These are phyloP conservation scores for Cadophora gregata DNA, from an alignment of 2,329 filamentous ascomycete species.

Conservation along the genomic window DNA sequence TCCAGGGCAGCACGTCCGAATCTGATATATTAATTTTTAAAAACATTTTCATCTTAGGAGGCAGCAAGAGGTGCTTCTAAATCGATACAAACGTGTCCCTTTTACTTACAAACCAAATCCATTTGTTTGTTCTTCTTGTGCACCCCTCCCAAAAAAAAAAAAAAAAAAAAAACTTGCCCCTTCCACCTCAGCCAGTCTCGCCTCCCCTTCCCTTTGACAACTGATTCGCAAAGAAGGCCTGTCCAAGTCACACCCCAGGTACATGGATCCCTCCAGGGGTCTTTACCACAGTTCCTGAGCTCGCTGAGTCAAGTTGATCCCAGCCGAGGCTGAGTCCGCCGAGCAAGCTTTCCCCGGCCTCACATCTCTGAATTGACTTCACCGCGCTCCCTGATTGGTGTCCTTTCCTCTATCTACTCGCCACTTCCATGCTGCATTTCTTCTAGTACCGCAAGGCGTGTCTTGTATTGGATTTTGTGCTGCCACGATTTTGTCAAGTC, in stretches of 20 bases:
- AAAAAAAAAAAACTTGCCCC: slow-evolving; percentile 8
- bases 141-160: neutral
- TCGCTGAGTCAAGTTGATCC: too few species aligned
- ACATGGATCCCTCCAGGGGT: neutral
- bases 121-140: too few species aligned
- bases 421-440: slow-evolving; percentile 19
- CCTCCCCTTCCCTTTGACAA: neutral
- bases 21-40: too few species aligned
- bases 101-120: too few species aligned
- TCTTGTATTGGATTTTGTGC: slow-evolving; percentile 6
- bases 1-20: neutral
- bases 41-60: neutral
- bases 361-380: slow-evolving; percentile 22
- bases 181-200: slow-evolving; percentile 7
- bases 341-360: slow-evolving; percentile 24
- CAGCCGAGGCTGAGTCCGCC: slow-evolving; percentile 5
- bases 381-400: slow-evolving; percentile 23
- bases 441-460: neutral
- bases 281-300: too few species aligned
- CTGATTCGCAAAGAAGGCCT: slow-evolving; percentile 24
- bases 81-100: too few species aligned
- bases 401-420: slow-evolving; percentile 11
- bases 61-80: neutral
- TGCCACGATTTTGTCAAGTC: slow-evolving; percentile 16
- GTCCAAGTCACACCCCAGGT: slow-evolving; percentile 2